A percentile compares a stretch with the other conserved stretches of the same genome.
Conservation (phyloP, 345 rosid genomes). For the Moringa oleifera region DNA sequence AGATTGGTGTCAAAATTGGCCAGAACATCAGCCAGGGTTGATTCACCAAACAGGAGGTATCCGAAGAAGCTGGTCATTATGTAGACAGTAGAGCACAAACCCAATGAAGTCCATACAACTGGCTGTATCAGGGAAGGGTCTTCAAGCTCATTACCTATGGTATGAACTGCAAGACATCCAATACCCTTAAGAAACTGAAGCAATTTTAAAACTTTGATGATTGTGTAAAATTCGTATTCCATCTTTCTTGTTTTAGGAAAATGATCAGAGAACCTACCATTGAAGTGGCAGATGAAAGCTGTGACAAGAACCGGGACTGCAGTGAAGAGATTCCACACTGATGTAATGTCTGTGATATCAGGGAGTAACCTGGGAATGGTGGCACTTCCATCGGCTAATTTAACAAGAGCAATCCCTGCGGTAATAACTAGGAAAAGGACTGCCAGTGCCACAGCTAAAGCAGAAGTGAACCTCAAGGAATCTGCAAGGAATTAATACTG, state of each 20-base stretch:
- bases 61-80: constrained; percentile 63
- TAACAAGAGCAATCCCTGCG: constrained; percentile 53
- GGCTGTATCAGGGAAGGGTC: constrained; percentile 49
- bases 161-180: constrained; percentile 50
- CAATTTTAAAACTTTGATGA: too few relatives aligned
- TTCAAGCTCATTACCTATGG: constrained; percentile 63
- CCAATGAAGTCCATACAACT: constrained; percentile 57
- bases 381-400: constrained; percentile 47
- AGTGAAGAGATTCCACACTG: constrained; percentile 66
- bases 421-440: constrained; percentile 64
- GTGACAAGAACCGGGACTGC: constrained; percentile 69
- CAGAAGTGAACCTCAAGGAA: constrained; percentile 71
- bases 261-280: constrained; percentile 33
- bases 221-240: background rate
- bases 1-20: constrained; percentile 71
- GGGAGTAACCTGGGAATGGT: constrained; percentile 70
- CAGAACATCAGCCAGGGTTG: constrained; percentile 68
- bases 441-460: constrained; percentile 69
- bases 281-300: constrained; percentile 70
- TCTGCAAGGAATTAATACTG: constrained; percentile 31
- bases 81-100: constrained; percentile 59
- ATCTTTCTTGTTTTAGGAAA: background rate
- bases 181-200: too few relatives aligned
- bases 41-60: constrained; percentile 66
- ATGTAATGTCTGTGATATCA: constrained; percentile 46